These are phyloP conservation scores for Alternaria sp. DNA, from an alignment of 2,329 filamentous ascomycete genomes.

Conservation along the genomic window DNA sequence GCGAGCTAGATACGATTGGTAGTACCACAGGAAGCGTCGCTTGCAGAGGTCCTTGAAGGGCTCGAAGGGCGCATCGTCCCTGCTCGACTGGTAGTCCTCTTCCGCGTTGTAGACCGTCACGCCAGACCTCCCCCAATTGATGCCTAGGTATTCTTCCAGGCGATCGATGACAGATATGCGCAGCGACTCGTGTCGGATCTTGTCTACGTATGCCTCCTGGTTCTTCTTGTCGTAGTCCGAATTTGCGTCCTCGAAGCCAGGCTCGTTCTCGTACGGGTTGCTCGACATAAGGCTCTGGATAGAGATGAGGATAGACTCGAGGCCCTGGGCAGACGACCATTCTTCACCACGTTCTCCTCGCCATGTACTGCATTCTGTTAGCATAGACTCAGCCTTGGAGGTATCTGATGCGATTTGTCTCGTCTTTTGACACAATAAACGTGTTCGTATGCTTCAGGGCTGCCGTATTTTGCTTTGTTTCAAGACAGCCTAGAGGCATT, in stretches of 20 bases:
- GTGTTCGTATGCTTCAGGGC: no score
- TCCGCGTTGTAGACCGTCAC: conserved; percentile 59
- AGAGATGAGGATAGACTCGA: conserved; percentile 92
- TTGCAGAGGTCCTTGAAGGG: conserved; percentile 92
- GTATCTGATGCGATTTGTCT: no score
- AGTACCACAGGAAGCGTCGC: conserved; percentile 94
- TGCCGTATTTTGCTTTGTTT: no score
- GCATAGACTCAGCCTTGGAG: background rate
- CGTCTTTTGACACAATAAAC: no score
- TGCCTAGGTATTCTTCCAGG: conserved; percentile 77
- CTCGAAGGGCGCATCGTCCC: conserved; percentile 71
- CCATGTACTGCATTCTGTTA: conserved; percentile 74
- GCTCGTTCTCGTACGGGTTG: conserved; percentile 96
- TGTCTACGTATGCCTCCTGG: conserved; percentile 77
- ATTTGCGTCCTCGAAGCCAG: conserved; percentile 83
- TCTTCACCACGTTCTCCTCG: conserved; percentile 86
- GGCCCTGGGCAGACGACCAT: conserved; percentile 94
- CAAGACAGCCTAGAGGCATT: no score
- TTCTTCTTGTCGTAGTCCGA: conserved; percentile 72
- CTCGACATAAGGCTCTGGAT: conserved; percentile 95
- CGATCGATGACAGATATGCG: conserved; percentile 85
- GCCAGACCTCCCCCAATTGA: conserved; percentile 54
- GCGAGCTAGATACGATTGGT: conserved; percentile 78
- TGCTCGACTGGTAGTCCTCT: conserved; percentile 53
- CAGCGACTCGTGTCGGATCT: conserved; percentile 92